These are phyloP conservation scores for Phylloporus rhodoxanthus DNA, from an alignment of 768 basidiomycete genomes.

Conservation along the genomic window DNA sequence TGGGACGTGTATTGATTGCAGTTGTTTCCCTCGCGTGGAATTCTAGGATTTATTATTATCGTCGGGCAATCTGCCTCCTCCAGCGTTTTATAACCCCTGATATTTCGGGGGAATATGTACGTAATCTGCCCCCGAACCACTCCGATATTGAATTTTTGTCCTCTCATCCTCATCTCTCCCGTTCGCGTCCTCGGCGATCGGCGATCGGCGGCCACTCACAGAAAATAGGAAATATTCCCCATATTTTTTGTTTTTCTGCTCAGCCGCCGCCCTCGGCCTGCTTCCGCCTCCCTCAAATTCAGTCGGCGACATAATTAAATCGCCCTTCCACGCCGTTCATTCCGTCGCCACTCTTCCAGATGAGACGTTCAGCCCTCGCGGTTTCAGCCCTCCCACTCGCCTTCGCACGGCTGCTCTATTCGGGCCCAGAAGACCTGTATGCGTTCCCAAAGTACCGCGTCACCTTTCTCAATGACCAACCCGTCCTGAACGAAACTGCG, in stretches of 20 bases:
- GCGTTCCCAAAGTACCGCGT: constrained; percentile 81
- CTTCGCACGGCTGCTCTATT: constrained; percentile 45
- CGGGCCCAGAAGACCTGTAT: constrained; percentile 72
- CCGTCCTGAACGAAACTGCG: constrained; percentile 66
- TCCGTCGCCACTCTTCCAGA: constrained; percentile 2
- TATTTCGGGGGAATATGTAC: constrained; percentile 55
- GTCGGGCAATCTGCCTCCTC: constrained; percentile 44
- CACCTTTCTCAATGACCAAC: constrained; percentile 72
- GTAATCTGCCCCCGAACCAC: constrained; percentile 39
- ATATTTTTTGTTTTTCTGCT: background rate
- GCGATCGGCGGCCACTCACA: constrained; percentile 25
- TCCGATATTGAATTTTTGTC: constrained; percentile 33
- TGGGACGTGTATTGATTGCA: constrained; percentile 49
- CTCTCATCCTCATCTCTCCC: background rate
- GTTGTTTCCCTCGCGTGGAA: constrained; percentile 67
- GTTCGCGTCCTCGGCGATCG: constrained; percentile 18
- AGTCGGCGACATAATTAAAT: constrained; percentile 31
- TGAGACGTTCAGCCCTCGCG: constrained; percentile 19
- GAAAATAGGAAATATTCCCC: background rate
- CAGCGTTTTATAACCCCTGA: constrained; percentile 49
- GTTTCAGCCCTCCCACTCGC: constrained; percentile 11
- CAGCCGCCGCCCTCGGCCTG: constrained; percentile 27
- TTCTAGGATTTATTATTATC: constrained; percentile 56
- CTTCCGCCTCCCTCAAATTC: constrained; percentile 13
- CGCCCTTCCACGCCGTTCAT: constrained; percentile 14